Evolutionary conservation across 148 eudicot genomes (phyloP).

Genomic region (Suaeda aralocaspica): DNA sequence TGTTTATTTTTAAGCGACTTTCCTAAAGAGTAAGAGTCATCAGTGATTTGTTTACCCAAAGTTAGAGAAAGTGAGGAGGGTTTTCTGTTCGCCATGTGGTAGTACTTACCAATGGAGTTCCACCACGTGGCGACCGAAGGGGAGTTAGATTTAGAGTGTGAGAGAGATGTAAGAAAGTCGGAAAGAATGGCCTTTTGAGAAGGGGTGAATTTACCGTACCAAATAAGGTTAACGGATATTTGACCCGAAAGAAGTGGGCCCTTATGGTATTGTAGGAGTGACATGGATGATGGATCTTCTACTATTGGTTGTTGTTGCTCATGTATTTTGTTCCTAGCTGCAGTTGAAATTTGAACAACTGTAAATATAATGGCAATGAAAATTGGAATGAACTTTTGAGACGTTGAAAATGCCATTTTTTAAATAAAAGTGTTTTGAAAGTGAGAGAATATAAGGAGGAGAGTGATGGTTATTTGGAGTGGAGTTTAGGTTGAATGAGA

Average conservation of each 20-base stretch:
- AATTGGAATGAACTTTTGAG: constrained; percentile 3
- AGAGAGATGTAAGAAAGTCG: constrained; percentile 42
- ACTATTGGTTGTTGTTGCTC: constrained; percentile 21
- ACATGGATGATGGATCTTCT: constrained; percentile 19
- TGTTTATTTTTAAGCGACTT: constrained; percentile 30
- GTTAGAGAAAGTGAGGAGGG: constrained; percentile 23
- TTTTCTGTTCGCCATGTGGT: constrained; percentile 25
- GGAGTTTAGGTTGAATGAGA: neutral
- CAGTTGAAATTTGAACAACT: constrained; percentile 3
- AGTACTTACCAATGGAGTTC: constrained; percentile 33
- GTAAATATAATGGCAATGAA: constrained; percentile 7
- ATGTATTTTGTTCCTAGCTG: constrained; percentile 2
- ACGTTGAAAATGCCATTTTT: constrained; percentile 6
- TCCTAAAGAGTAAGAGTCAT: constrained; percentile 29
- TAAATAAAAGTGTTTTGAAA: neutral
- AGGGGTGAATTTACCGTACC: constrained; percentile 49
- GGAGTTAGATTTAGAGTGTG: constrained; percentile 11
- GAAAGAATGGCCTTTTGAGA: constrained; percentile 37
- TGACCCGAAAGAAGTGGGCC: constrained; percentile 45
- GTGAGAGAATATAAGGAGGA: neutral
- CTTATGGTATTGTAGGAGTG: constrained; percentile 34
- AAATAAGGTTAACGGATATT: constrained; percentile 40
- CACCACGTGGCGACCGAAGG: constrained; percentile 40
- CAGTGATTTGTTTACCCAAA: constrained; percentile 25
- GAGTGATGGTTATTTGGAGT: no score